Evolutionary conservation across 2,329 filamentous ascomycete species (phyloP), one percentile per base, ranked within the genome.

Genomic region (Cladosporium velox): DNA sequence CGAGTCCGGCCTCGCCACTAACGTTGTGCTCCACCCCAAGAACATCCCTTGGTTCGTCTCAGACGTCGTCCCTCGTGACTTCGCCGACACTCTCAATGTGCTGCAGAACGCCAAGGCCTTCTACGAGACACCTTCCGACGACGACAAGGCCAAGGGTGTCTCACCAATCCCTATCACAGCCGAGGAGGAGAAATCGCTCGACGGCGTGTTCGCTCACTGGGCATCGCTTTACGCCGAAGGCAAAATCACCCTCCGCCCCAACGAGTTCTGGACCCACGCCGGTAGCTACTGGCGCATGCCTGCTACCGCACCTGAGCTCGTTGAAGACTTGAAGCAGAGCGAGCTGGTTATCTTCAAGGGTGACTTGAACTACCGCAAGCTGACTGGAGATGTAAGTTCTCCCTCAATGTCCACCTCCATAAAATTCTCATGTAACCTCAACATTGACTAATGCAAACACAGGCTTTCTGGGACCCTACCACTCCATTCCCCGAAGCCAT

Each of bases 21-120:
- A 88, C 28, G 85, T 99, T 15, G 88, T 98, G 24, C 85, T 99
- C 11, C 93, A 97, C 74, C 93, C 95, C 61, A 99, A 99, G 81
- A 90, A 88, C 26, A 93, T 99, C 66, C 95, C 95, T 0, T 99
- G 95, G 95, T 99, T 98, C 76, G 95, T 99, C 58, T 97, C 93
- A 0, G 95, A 99, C 74, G 95, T 98, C 3, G 80, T 97, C 12
- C 93, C 94, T 0, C 85, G 83, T 49, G 95, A 99, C 79, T 97
- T 98, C 72, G 85, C 84, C 1, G 88, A 90, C n/a, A 85, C 98
- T 2, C 86, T 99, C 61, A 88, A 86, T 69, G 91, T 90, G 4
- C 85, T 99, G n/a, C 87, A 89, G 7, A 85, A 88, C 71, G 91
- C 95, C 0, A 88, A 90, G 71, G 73, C 79, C 12, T 97, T 98